Conservation (phyloP, 129 eudicot species). For the Kitagawia praeruptora region DNA sequence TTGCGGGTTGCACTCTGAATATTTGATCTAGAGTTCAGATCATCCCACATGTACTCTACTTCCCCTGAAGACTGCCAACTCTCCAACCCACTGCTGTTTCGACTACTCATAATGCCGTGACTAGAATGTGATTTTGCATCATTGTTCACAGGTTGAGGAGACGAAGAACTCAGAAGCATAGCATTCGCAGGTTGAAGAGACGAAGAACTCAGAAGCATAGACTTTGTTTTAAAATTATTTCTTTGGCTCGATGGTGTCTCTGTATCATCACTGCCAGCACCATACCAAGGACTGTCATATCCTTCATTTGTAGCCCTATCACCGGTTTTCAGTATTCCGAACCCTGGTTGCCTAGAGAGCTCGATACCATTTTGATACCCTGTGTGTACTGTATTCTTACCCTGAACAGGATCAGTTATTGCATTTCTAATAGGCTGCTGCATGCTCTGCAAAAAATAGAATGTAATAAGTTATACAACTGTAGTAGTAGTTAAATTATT, state of each 20-base stretch:
- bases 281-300: conserved; percentile 41
- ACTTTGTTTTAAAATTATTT: conserved; percentile 46
- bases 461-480: background rate
- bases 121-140: conserved; percentile 27
- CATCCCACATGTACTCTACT: conserved; percentile 79
- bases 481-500: background rate
- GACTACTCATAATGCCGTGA: conserved; percentile 19
- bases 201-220: conserved; percentile 23
- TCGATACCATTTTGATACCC: conserved; percentile 46
- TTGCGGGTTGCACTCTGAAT: conserved; percentile 22
- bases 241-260: conserved; percentile 39
- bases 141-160: conserved; percentile 21
- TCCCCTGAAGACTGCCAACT: conserved; percentile 81
- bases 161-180: conserved; percentile 23
- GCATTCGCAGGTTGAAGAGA: conserved; percentile 18
- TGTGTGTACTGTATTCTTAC: conserved; percentile 34
- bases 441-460: conserved; percentile 33
- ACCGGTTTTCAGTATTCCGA: conserved; percentile 24
- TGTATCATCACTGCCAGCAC: conserved; percentile 28
- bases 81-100: conserved; percentile 31
- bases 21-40: conserved; percentile 32
- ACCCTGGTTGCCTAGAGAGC: conserved; percentile 28
- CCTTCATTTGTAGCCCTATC: conserved; percentile 39
- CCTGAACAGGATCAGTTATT: conserved; percentile 27
- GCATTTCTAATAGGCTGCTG: conserved; percentile 36